Evolutionary conservation across 2,329 filamentous ascomycete species (phyloP).

Genomic region (Fusarium kyushuense): DNA sequence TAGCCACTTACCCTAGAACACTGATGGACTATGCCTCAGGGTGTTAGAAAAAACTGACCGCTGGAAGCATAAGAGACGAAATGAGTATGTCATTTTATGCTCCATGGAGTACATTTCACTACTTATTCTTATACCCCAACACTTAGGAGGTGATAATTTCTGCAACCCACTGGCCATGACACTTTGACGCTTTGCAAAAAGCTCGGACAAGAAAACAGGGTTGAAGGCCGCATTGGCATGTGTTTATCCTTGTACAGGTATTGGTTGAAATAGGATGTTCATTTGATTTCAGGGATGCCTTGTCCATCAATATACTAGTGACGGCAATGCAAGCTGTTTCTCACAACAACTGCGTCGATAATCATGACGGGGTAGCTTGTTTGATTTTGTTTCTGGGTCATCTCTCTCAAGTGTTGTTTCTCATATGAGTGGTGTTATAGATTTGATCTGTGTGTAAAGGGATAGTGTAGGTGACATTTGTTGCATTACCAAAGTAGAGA

Average conservation of each 20-base stretch:
- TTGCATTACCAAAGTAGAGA: not conserved
- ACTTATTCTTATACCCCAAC: too few relatives aligned
- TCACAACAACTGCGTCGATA: not conserved
- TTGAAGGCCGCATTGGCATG: not conserved
- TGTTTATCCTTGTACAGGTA: not conserved
- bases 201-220: not conserved
- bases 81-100: too few relatives aligned
- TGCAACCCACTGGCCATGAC: not conserved
- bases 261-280: not conserved
- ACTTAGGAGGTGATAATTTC: too few relatives aligned
- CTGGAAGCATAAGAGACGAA: too few relatives aligned
- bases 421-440: not conserved
- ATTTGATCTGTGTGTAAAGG: not conserved
- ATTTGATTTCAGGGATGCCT: not conserved
- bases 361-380: not conserved
- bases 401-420: not conserved
- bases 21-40: too few relatives aligned
- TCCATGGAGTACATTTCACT: too few relatives aligned
- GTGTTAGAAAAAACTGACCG: too few relatives aligned
- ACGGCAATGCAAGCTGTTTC: not conserved
- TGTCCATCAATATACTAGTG: not conserved
- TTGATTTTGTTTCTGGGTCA: not conserved
- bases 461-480: not conserved
- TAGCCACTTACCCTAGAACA: not conserved
- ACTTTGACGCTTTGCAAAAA: not conserved